Percentiles rank a stretch among this genome's conserved stretches.
phyloP scores from a whole-genome alignment of 345 rosid species.

The Brassica carinata region DNA sequence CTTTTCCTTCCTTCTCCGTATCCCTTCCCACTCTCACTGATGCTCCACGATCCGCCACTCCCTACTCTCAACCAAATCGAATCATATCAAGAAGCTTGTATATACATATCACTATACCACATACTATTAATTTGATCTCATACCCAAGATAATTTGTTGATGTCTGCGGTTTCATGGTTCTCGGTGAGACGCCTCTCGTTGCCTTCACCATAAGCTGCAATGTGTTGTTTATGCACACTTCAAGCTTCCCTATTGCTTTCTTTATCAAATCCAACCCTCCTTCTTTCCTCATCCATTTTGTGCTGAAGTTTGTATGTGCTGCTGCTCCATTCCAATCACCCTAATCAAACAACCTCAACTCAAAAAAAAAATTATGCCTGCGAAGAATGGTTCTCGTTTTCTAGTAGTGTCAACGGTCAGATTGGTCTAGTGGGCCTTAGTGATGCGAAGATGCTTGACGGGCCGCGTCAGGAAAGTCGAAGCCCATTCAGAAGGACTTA shows the following conservation, averaged over 20 bases:
- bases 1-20: slow-evolving; percentile 70
- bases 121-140: not conserved
- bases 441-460: too few relatives aligned
- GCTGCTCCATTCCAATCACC: slow-evolving; percentile 99
- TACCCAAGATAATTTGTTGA: slow-evolving; percentile 86
- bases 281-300: slow-evolving; percentile 87
- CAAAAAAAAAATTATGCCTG: not conserved
- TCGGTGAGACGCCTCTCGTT: slow-evolving; percentile 93
- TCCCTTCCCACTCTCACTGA: slow-evolving; percentile 74
- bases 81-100: not conserved
- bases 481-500: too few relatives aligned
- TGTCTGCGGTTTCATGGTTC: slow-evolving; percentile 89
- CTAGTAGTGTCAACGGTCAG: too few relatives aligned
- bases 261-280: slow-evolving; percentile 80
- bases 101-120: not conserved
- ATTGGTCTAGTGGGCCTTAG: too few relatives aligned
- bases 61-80: slow-evolving; percentile 41
- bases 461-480: too few relatives aligned
- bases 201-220: slow-evolving; percentile 94
- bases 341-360: slow-evolving; percentile 36
- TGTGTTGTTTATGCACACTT: slow-evolving; percentile 82
- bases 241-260: slow-evolving; percentile 81
- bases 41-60: slow-evolving; percentile 78
- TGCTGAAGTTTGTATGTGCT: slow-evolving; percentile 93
- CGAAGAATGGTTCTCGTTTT: too few relatives aligned